Base-by-base conservation (phyloP, 2,329 filamentous ascomycete genomes). In the Tolypocladium cylindrosporum region DNA sequence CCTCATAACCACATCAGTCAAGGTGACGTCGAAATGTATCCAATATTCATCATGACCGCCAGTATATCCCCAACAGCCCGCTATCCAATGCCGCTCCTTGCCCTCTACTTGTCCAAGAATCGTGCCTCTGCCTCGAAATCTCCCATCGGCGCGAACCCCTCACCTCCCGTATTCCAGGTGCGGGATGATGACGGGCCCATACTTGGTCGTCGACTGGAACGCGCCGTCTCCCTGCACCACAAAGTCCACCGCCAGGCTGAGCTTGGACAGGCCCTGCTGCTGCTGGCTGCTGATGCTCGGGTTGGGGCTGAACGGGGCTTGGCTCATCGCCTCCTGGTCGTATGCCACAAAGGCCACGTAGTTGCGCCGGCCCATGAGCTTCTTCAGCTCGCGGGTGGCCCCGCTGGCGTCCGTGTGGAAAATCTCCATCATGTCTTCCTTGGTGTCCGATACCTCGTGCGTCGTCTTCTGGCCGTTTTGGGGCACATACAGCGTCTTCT, bases 381-480 rank as follows among this genome's bases (percentile, higher is more conserved):
- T 89, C 76, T 92, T 92, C 68, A 92, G 80, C 72, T 97, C 93
- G 53, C 92, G 82, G 0, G 86, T 79, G 41, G 84, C 79, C n/a
- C 94, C 93, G 57, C 87, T 90, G 19, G 94, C 91, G 66, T 99
- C 94, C 9, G 88, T 90, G 67, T 94, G 91, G 81, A 99, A 99
- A 64, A 99, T 95, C 77, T 99, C 94, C 89, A 99, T 96, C 94
- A 99, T 99, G 74, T 99, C 94, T 73, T 99, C 94, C 74, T 99
- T 97, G 53, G 94, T 99, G 71, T 99, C 94, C 1, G 87, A 89
- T 1, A 89, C 82, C 62, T 87, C 82, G 61, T 91, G 84, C 1
- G 81, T 88, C 1, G 88, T 86, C 63, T 84, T 83, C 58, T 91
- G 85, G 1, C 93, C 93, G 72, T 99, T 99, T 57, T 83, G 80